A percentile compares a stretch with the other conserved stretches of the same genome.
These are phyloP conservation scores for Pseudogymnoascus sp. DNA, from an alignment of 2,329 filamentous ascomycete genomes.

Conservation along the genomic window DNA sequence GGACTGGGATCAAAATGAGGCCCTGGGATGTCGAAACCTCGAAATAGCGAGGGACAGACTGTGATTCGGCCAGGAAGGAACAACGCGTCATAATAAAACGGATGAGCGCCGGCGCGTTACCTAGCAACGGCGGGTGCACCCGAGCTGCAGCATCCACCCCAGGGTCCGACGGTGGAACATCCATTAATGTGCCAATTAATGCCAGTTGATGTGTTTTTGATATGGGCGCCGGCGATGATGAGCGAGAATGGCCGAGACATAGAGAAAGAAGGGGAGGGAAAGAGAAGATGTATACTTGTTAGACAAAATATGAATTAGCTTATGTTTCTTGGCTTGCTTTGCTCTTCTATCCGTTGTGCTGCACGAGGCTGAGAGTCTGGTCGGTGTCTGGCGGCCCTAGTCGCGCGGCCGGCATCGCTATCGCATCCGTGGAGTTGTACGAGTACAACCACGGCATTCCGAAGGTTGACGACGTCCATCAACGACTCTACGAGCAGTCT, in stretches of 20 bases:
- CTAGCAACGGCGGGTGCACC: conserved; percentile 1
- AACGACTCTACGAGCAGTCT: background rate
- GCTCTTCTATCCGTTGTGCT: background rate
- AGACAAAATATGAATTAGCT: background rate
- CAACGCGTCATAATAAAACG: background rate
- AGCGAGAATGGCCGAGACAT: background rate
- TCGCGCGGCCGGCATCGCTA: background rate
- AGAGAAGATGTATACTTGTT: background rate
- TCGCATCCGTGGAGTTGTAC: background rate
- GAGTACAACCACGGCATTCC: background rate
- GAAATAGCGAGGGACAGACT: background rate
- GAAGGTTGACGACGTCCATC: background rate
- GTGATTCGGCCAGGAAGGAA: background rate
- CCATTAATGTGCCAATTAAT: background rate
- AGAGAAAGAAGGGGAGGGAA: background rate
- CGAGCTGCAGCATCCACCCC: background rate
- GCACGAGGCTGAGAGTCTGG: background rate
- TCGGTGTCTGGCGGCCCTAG: background rate
- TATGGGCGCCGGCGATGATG: background rate
- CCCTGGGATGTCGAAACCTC: background rate
- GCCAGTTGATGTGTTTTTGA: background rate
- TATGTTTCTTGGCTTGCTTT: background rate
- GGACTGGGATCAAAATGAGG: background rate
- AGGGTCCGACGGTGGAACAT: background rate
- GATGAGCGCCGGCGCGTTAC: background rate